These are phyloP conservation scores for Rosa hybrid DNA, from an alignment of 331 rosid genomes.

Conservation along the genomic window DNA sequence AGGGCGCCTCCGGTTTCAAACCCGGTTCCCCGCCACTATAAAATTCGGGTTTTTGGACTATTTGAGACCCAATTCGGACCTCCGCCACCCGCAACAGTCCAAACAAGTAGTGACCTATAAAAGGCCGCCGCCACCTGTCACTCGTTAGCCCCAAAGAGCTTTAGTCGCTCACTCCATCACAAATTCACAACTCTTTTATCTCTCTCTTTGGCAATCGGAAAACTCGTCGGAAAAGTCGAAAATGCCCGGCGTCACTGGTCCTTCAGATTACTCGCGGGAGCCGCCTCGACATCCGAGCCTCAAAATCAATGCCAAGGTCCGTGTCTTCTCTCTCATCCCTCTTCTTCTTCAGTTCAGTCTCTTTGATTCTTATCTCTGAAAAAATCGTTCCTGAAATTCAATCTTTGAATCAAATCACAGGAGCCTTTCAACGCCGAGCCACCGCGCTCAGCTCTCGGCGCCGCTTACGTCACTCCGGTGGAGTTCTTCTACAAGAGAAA, in stretches of 20 bases:
- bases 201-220: not conserved
- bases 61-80: not conserved
- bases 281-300: slow-evolving; percentile 89
- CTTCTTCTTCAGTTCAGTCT: not conserved
- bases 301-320: slow-evolving; percentile 68
- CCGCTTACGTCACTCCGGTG: slow-evolving; percentile 74
- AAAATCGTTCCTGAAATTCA: not conserved
- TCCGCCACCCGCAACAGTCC: no score
- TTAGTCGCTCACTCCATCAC: not conserved
- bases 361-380: not conserved
- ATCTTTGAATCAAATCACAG: slow-evolving; percentile 30
- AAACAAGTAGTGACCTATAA: not conserved
- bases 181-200: not conserved
- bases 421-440: slow-evolving; percentile 97
- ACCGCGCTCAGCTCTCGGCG: slow-evolving; percentile 59
- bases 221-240: not conserved
- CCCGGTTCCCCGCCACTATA: not conserved
- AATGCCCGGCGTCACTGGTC: slow-evolving; percentile 80
- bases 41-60: not conserved
- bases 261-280: slow-evolving; percentile 76
- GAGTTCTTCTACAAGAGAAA: slow-evolving; percentile 92
- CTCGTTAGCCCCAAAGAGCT: not conserved
- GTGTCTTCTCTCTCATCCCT: not conserved
- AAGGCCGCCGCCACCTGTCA: not conserved
- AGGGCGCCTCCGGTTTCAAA: not conserved